Percentiles rank a stretch among this genome's conserved stretches.
Conservation (phyloP, 2,329 filamentous ascomycete species). For the Penicillium sumatraense region DNA sequence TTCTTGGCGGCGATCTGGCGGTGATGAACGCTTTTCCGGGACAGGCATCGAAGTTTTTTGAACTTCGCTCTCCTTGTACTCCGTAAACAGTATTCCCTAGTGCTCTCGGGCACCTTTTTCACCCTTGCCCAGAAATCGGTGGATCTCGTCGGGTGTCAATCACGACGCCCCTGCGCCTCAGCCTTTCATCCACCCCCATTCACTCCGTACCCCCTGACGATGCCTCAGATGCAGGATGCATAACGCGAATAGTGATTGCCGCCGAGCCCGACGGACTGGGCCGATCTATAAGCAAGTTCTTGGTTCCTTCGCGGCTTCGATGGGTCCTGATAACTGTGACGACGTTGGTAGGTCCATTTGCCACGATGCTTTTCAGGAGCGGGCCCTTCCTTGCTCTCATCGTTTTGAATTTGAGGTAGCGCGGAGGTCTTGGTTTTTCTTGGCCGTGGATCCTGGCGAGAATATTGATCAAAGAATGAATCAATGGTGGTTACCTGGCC, state of each 20-base stretch:
- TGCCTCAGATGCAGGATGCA: not conserved
- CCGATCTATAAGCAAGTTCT: constrained; percentile 18
- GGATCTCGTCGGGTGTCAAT: constrained; percentile 11
- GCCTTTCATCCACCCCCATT: no score
- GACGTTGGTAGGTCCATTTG: constrained; percentile 23
- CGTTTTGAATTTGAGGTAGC: constrained; percentile 1
- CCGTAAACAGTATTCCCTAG: not conserved
- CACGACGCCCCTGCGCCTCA: not conserved
- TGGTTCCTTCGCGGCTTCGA: constrained; percentile 8
- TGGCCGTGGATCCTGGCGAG: constrained; percentile 18
- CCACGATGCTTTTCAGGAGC: constrained; percentile 5
- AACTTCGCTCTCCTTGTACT: not conserved
- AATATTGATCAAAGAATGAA: constrained; percentile 8
- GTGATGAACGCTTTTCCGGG: constrained; percentile 21
- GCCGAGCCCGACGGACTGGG: constrained; percentile 17
- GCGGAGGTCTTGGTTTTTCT: constrained; percentile 23
- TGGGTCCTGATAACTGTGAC: constrained; percentile 18
- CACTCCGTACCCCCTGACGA: constrained; percentile 24
- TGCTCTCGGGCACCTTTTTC: not conserved
- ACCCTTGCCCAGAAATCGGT: constrained; percentile 17
- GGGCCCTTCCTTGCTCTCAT: not conserved
- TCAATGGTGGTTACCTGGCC: constrained; percentile 10
- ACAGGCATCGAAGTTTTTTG: constrained; percentile 27
- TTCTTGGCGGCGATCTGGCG: constrained; percentile 8
- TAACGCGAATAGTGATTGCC: constrained; percentile 4